Evolutionary conservation across 768 basidiomycete species (phyloP).

Genomic region (Tricholoma bakamatsutake): DNA sequence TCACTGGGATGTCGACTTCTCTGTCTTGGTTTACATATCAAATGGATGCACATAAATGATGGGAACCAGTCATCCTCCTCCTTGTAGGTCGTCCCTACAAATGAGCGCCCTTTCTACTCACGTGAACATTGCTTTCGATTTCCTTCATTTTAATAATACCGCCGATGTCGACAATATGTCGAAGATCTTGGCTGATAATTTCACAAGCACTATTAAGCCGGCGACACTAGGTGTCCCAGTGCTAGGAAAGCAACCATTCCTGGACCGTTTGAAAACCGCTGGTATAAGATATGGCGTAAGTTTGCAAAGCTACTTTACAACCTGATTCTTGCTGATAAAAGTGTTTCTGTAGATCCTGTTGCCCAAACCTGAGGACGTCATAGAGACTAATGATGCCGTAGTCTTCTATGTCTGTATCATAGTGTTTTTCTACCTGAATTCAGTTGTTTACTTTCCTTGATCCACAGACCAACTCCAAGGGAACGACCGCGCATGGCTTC

Average conservation of each 20-base stretch:
- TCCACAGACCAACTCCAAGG: slow-evolving; percentile 9
- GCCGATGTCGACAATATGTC: slow-evolving; percentile 5
- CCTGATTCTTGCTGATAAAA: background rate
- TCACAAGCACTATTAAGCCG: slow-evolving; percentile 7
- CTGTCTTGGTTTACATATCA: too few species aligned
- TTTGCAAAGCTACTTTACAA: background rate
- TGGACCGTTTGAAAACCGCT: slow-evolving; percentile 2
- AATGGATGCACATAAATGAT: background rate
- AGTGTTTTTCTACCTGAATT: background rate
- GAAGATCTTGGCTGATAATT: slow-evolving; percentile 9
- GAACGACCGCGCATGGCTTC: slow-evolving; percentile 8
- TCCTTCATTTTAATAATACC: slow-evolving; percentile 8
- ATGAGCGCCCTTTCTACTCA: slow-evolving; percentile 6
- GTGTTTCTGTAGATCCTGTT: slow-evolving; percentile 3
- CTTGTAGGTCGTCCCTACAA: background rate
- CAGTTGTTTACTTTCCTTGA: background rate
- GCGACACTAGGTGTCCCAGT: slow-evolving; percentile 2
- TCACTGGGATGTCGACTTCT: too few species aligned
- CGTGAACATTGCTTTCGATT: slow-evolving; percentile 9
- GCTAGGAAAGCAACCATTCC: slow-evolving; percentile 6
- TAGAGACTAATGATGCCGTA: slow-evolving; percentile 8
- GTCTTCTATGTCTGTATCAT: slow-evolving; percentile 9
- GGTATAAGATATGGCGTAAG: slow-evolving; percentile 11
- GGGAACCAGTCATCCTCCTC: background rate
- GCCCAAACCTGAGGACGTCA: slow-evolving; percentile 5